Conservation (phyloP, 352 stramenopile species). For the Paralagenidium karlingii region DNA sequence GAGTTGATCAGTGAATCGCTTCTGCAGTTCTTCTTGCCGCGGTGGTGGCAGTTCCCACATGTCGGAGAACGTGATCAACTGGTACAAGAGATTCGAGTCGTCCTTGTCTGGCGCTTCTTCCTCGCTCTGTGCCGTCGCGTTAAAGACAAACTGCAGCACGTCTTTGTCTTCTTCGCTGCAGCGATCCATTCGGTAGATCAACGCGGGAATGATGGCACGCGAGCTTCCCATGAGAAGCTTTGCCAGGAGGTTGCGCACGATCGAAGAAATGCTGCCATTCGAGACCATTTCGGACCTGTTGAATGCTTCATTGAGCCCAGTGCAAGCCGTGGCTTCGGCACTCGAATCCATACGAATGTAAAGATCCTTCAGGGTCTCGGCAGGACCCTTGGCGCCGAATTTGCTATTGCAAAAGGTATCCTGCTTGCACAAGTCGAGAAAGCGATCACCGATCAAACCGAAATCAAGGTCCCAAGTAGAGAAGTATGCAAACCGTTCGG, state of each 20-base stretch:
- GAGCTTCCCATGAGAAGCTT: constrained; percentile 20
- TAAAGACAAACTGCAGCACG: constrained; percentile 24
- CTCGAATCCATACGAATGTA: constrained; percentile 11
- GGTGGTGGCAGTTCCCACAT: constrained; percentile 52
- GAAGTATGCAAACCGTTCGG: constrained; percentile 16
- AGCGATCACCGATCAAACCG: constrained; percentile 15
- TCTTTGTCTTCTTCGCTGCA: constrained; percentile 27
- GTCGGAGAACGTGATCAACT: constrained; percentile 63
- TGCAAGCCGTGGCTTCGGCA: too few species aligned
- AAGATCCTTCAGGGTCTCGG: constrained; percentile 6
- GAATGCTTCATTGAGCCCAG: neutral
- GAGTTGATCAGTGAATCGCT: constrained; percentile 25
- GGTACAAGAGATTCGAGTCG: constrained; percentile 38
- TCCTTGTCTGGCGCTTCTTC: too few species aligned
- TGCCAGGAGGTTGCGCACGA: too few species aligned
- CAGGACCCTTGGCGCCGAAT: constrained; percentile 7
- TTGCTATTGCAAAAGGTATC: constrained; percentile 7
- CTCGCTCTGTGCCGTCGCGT: too few species aligned
- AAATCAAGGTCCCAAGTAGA: constrained; percentile 23
- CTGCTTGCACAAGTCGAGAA: constrained; percentile 10
- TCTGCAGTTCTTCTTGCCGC: constrained; percentile 19
- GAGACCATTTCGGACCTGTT: too few species aligned
- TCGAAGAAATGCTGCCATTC: too few species aligned
- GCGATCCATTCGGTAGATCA: constrained; percentile 40
- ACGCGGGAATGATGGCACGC: constrained; percentile 38